Conservation (phyloP, 164 flowering plant genomes). For the Piper longum region DNA sequence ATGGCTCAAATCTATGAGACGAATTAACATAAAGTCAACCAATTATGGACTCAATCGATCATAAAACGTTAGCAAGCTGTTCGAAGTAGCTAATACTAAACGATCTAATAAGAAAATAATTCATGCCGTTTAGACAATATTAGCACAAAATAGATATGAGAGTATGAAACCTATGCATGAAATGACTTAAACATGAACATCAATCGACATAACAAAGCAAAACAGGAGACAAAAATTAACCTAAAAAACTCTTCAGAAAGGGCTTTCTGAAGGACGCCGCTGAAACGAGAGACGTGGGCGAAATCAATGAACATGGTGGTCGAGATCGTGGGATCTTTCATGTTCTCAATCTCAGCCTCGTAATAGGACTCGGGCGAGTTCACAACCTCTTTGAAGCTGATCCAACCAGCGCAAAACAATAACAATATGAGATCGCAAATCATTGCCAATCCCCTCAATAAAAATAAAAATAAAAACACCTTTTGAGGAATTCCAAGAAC, state of each 20-base stretch:
- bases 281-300: constrained; percentile 78
- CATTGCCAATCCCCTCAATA: neutral
- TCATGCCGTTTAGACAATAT: no score
- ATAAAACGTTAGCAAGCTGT: neutral
- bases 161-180: no score
- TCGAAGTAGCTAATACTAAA: no score
- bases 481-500: constrained; percentile 83
- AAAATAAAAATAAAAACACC: constrained; percentile 16
- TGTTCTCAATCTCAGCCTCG: constrained; percentile 58
- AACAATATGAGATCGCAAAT: neutral
- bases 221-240: no score
- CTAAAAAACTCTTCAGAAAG: constrained; percentile 76
- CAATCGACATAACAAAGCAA: neutral
- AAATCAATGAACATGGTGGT: constrained; percentile 90
- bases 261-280: constrained; percentile 65
- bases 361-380: constrained; percentile 34
- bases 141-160: no score
- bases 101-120: no score
- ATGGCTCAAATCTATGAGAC: constrained; percentile 58
- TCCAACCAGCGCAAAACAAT: neutral
- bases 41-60: no score
- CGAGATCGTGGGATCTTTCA: constrained; percentile 48
- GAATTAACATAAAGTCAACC: neutral
- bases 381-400: constrained; percentile 37
- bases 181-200: no score